These are phyloP conservation scores for Coccomyxa sp. DNA, from an alignment of 139 green algal genomes.

Conservation along the genomic window DNA sequence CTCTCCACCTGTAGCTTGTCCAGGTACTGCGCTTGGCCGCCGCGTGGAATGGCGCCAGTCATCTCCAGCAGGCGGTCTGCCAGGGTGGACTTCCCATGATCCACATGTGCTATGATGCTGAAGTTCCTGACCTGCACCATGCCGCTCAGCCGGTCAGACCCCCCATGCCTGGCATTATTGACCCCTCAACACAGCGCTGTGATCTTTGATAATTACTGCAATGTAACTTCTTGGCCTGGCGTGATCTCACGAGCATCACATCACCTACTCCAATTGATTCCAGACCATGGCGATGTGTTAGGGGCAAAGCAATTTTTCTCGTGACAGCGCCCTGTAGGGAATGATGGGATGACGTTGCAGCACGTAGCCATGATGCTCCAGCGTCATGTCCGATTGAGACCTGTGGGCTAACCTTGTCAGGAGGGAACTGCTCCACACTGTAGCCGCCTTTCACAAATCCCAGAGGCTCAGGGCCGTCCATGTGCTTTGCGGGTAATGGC, in stretches of 20 bases:
- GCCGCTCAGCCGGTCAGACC: too few species aligned
- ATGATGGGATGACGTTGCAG: too few species aligned
- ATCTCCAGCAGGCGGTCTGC: conserved; percentile 65
- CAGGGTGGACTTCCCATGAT: conserved; percentile 82
- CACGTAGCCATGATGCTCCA: too few species aligned
- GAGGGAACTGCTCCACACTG: conserved; percentile 23
- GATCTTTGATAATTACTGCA: background rate
- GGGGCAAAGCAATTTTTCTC: too few species aligned
- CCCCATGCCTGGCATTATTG: background rate
- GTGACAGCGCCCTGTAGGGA: too few species aligned
- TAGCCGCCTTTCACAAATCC: conserved; percentile 25
- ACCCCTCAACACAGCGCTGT: too few species aligned
- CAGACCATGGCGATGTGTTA: background rate
- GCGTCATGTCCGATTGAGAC: too few species aligned
- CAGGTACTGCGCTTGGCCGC: conserved; percentile 81
- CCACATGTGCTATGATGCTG: conserved; percentile 79
- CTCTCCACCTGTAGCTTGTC: conserved; percentile 83
- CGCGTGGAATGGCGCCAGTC: conserved; percentile 15
- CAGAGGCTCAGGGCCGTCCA: too few species aligned
- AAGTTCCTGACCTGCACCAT: conserved; percentile 74
- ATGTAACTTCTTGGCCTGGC: too few species aligned
- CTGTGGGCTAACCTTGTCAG: conserved; percentile 11
- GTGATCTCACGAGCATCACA: too few species aligned
- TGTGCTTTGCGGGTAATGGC: too few species aligned
- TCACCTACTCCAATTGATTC: background rate